Conservation (phyloP, 1,284 basidiomycete species). For the Cryptococcus sp. region DNA sequence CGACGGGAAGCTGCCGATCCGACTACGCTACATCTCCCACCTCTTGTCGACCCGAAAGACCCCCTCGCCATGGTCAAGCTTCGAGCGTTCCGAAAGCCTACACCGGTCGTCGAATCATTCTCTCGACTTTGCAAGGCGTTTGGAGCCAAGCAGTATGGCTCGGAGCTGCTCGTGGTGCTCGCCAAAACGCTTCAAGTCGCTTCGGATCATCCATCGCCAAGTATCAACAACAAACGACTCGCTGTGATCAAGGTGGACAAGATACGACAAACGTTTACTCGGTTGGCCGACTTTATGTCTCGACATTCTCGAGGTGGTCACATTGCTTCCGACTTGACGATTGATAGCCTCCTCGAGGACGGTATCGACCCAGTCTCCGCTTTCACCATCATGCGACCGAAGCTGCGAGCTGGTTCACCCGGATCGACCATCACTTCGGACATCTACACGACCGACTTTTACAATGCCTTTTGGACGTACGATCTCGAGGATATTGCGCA, state of each 20-base stretch:
- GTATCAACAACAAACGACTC: neutral
- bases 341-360: conserved; percentile 63
- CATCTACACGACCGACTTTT: neutral
- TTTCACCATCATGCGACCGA: conserved; percentile 85
- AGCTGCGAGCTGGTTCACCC: conserved; percentile 47
- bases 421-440: neutral
- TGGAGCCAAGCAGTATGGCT: conserved; percentile 64
- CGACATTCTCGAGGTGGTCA: conserved; percentile 45
- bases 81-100: conserved; percentile 24
- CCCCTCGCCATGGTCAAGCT: conserved; percentile 19
- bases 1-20: conserved; percentile 66
- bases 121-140: conserved; percentile 64
- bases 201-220: neutral
- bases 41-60: conserved; percentile 12
- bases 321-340: conserved; percentile 53
- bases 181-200: conserved; percentile 63
- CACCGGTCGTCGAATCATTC: conserved; percentile 34
- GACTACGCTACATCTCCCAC: conserved; percentile 42
- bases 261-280: conserved; percentile 51
- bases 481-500: conserved; percentile 79
- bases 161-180: conserved; percentile 60
- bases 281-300: conserved; percentile 52
- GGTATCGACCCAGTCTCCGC: conserved; percentile 75
- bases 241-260: conserved; percentile 16
- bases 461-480: conserved; percentile 79